Evolutionary conservation across 441 rosid species (phyloP).

Genomic region (Hura crepitans): DNA sequence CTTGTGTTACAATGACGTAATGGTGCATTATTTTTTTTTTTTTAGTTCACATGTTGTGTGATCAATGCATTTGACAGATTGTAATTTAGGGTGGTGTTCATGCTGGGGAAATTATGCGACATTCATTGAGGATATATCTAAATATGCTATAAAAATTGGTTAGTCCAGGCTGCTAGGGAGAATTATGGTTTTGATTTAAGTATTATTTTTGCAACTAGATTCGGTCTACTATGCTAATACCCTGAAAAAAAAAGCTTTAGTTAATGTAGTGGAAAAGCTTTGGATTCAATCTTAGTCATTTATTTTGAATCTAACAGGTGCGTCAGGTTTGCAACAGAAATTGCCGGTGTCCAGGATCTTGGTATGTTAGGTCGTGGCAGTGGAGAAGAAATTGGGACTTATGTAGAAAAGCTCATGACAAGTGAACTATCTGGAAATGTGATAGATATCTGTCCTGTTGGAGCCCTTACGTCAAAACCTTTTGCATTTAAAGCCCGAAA

Average conservation of each 20-base stretch:
- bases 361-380: constrained; percentile 98
- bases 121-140: background rate
- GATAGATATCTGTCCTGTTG: constrained; percentile 97
- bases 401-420: constrained; percentile 94
- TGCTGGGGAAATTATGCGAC: background rate
- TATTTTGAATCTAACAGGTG: constrained; percentile 50
- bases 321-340: constrained; percentile 91
- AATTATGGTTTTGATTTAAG: background rate
- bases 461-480: constrained; percentile 95
- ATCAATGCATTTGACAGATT: background rate
- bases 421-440: constrained; percentile 99
- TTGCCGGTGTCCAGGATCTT: constrained; percentile 97
- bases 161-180: background rate
- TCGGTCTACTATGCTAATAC: background rate
- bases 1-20: background rate
- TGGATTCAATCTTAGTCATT: constrained; percentile 1
- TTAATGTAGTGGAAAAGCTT: background rate
- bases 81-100: background rate
- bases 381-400: constrained; percentile 98
- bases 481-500: constrained; percentile 97
- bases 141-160: background rate
- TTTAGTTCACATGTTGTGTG: background rate
- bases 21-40: too few species aligned
- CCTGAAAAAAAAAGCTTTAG: too few species aligned
- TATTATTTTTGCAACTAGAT: background rate